Evolutionary conservation across 2,329 filamentous ascomycete genomes (phyloP).

Genomic region (Botryotinia globosa): DNA sequence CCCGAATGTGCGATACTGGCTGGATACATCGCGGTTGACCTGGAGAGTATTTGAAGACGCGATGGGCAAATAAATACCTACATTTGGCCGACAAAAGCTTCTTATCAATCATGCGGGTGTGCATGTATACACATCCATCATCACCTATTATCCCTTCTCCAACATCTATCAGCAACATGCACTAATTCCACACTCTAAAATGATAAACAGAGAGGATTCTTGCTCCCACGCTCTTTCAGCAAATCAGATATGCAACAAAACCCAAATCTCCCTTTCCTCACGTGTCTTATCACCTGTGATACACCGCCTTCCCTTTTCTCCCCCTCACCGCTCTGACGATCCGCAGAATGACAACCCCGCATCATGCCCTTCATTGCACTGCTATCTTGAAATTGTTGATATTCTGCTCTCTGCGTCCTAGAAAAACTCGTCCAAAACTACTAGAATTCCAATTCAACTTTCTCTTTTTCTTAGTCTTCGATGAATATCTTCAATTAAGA

Average conservation of each 20-base stretch:
- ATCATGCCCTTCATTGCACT: not conserved
- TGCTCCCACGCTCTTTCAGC: no score
- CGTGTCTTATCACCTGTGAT: accelerated
- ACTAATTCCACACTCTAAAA: not conserved
- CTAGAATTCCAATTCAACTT: not conserved
- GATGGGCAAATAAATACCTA: no score
- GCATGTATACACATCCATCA: accelerated
- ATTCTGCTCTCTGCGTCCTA: not conserved
- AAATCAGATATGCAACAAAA: no score
- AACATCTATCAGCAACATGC: not conserved
- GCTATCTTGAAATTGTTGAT: not conserved
- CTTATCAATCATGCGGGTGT: not conserved
- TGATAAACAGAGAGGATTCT: no score
- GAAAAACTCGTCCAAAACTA: not conserved
- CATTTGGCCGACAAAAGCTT: no score
- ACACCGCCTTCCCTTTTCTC: not conserved
- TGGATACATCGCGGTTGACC: not conserved
- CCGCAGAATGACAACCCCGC: not conserved
- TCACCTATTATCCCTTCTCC: not conserved
- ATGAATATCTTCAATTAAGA: not conserved
- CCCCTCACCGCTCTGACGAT: not conserved
- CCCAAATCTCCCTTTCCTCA: not conserved
- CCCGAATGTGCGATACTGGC: not conserved
- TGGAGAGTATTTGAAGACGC: no score
- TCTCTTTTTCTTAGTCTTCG: not conserved